Evolutionary conservation across 2,329 filamentous ascomycete genomes (phyloP).

Genomic region (Byssothecium circinans): DNA sequence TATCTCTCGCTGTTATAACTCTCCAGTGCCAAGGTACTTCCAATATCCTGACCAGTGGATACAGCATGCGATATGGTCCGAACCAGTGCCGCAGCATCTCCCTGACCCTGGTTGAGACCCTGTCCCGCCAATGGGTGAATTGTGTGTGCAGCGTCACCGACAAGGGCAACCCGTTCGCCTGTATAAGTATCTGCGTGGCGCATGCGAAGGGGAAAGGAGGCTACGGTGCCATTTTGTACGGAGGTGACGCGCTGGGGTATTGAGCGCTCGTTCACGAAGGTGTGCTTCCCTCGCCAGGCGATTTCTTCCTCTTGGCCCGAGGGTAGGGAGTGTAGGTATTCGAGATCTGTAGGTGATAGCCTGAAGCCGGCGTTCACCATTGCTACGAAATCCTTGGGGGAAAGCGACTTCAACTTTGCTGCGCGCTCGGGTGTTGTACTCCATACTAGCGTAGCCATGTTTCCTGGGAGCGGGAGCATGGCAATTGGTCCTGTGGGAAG

Average conservation of each 20-base stretch:
- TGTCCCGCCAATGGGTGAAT: constrained; percentile 94
- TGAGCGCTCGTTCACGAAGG: constrained; percentile 48
- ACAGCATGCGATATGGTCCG: constrained; percentile 75
- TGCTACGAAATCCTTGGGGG: constrained; percentile 72
- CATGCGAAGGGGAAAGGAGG: constrained; percentile 88
- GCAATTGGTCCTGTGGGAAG: constrained; percentile 89
- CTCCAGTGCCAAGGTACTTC: constrained; percentile 75
- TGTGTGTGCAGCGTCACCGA: constrained; percentile 94
- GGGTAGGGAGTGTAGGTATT: constrained; percentile 72
- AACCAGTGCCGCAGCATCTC: constrained; percentile 79
- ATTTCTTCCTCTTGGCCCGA: constrained; percentile 68
- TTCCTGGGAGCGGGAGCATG: constrained; percentile 84
- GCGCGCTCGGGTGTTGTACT: constrained; percentile 84
- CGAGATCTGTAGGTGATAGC: constrained; percentile 74
- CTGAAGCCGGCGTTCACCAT: constrained; percentile 95
- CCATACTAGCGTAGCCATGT: constrained; percentile 87
- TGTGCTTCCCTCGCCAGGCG: constrained; percentile 79
- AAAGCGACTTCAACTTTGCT: constrained; percentile 73
- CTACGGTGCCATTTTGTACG: constrained; percentile 78
- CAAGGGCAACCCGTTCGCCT: constrained; percentile 83
- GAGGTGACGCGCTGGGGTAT: constrained; percentile 68
- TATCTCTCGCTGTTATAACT: constrained; percentile 81
- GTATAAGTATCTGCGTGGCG: constrained; percentile 94
- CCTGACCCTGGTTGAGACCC: constrained; percentile 90
- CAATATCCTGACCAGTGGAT: constrained; percentile 83